Evolutionary conservation across 2,329 filamentous ascomycete species (phyloP), one percentile per base, ranked within the genome.

Genomic region (Diplodia corticola): DNA sequence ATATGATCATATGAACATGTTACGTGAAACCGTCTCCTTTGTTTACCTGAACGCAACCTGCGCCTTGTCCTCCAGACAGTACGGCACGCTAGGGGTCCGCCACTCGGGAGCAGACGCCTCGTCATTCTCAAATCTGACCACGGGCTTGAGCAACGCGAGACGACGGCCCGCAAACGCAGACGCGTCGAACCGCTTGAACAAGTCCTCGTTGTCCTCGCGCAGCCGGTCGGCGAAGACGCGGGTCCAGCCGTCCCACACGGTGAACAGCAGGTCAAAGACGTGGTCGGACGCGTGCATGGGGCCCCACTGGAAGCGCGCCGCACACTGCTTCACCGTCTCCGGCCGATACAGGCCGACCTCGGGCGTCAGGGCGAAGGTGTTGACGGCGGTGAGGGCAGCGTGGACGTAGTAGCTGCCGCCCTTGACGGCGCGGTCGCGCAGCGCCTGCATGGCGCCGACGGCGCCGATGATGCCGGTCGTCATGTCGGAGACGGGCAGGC

Each of bases 321-420:
- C 70, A 33, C 72, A 71, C 59, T 72, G 70, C 22, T 67, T 35
- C n/a, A 75, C 73, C 5, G 68, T 69, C 20, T 73, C 66, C 9
- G 69, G 68, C 1, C 68, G 67, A 33, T 77, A 79, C 4, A 80
- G 66, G 0, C 76, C 75, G n/a, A 79, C 71, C 24, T 78, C 75
- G 5, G 69, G 69, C 22, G 71, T 70, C 10, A 79, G 66, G 9
- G 74, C 70, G 24, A 73, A 72, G 1, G 74, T 70, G 64, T 78
- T 75, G 7, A 77, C 71, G 1, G 74, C 72, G 1, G 71, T 71
- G 2, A 79, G 67, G 5, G 74, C 69, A 13, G 69, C 67, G 55
- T 69, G 68, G 0, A 65, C 67, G 22, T 67, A 68, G 64, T 68
- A 71, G 54, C 69, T 69, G 7, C 72, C 72, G 3, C 72, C 72